phyloP scores from a whole-genome alignment of 306 rosid genomes.

The Vigna mungo region DNA sequence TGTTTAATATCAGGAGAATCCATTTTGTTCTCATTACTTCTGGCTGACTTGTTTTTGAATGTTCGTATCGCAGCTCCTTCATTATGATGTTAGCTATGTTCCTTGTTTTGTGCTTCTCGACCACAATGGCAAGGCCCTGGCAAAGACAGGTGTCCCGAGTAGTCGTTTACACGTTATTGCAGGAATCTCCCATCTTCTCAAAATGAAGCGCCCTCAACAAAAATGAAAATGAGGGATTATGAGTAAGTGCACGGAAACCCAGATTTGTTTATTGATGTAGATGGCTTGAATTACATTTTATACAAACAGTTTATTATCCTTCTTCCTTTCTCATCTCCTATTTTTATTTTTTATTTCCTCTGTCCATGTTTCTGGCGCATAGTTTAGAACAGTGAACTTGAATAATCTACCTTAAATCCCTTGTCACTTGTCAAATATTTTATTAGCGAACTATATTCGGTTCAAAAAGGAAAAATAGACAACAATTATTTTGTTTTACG shows the following conservation, averaged over 20 bases:
- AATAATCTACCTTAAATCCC: too few species aligned
- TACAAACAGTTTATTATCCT: not conserved
- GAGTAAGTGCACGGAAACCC: conserved; percentile 6
- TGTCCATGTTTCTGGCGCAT: too few species aligned
- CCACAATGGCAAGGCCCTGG: conserved; percentile 81
- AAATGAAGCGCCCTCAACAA: conserved; percentile 61
- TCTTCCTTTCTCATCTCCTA: not conserved
- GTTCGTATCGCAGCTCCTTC: conserved; percentile 71
- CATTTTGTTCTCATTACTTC: conserved; percentile 5
- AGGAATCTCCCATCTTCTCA: conserved; percentile 89
- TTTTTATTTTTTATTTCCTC: not conserved
- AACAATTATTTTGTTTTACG: too few species aligned
- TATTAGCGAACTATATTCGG: too few species aligned
- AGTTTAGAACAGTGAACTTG: too few species aligned
- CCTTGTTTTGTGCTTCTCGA: conserved; percentile 91
- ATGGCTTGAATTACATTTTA: not conserved
- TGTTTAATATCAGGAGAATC: not conserved
- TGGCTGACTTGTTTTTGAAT: conserved; percentile 34
- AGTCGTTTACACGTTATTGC: conserved; percentile 90
- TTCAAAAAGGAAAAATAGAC: too few species aligned
- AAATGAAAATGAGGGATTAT: conserved; percentile 33
- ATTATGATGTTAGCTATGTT: conserved; percentile 82
- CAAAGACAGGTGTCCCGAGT: conserved; percentile 79
- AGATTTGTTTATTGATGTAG: not conserved
- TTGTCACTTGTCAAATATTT: too few species aligned